phyloP scores from a whole-genome alignment of 176 grass and related monocot species.

The Musa acuminata region DNA sequence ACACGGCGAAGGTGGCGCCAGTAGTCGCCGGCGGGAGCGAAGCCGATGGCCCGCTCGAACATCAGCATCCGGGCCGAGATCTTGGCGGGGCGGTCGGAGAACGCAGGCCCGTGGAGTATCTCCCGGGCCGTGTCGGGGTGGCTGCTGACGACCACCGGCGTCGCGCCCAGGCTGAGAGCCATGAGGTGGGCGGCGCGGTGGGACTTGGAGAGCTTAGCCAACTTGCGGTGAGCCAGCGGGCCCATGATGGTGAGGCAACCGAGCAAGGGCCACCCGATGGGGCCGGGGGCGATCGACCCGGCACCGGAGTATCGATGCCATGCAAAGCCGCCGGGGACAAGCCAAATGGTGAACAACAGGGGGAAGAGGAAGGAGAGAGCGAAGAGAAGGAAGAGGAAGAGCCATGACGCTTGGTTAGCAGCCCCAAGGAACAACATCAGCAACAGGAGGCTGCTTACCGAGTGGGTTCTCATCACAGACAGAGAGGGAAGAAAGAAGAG shows the following conservation, averaged over 20 bases:
- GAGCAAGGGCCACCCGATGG: constrained; percentile 27
- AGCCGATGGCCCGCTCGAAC: constrained; percentile 36
- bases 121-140: constrained; percentile 32
- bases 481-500: background rate
- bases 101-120: constrained; percentile 14
- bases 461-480: constrained; percentile 17
- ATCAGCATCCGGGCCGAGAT: constrained; percentile 24
- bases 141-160: constrained; percentile 28
- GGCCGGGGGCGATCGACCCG: constrained; percentile 3
- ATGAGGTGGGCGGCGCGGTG: constrained; percentile 22
- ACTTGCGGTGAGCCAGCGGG: constrained; percentile 29
- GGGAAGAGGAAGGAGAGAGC: constrained; percentile 6
- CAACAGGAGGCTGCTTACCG: constrained; percentile 3
- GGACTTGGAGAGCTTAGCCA: constrained; percentile 13
- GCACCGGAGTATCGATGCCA: background rate
- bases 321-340: constrained; percentile 15
- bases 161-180: constrained; percentile 30
- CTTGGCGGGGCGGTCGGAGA: constrained; percentile 29
- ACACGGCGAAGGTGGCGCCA: constrained; percentile 36
- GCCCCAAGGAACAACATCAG: constrained; percentile 12
- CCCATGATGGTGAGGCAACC: constrained; percentile 18
- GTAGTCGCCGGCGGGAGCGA: constrained; percentile 27
- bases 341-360: background rate
- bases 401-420: constrained; percentile 7
- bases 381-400: constrained; percentile 1